A percentile compares a stretch with the other conserved stretches of the same genome.
Conservation (phyloP, 2,329 filamentous ascomycete genomes). For the Beauveria brongniartii region DNA sequence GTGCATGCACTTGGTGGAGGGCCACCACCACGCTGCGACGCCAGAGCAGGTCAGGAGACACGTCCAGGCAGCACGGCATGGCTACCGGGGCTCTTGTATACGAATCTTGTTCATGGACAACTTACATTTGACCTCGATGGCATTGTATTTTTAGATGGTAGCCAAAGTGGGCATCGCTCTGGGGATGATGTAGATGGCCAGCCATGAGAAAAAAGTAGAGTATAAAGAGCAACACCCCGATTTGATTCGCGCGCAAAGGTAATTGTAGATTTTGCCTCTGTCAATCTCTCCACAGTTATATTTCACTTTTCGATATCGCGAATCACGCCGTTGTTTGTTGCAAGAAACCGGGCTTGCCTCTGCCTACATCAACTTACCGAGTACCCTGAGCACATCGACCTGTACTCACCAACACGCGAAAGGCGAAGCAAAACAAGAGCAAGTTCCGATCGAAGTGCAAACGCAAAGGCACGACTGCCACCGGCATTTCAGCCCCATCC, state of each 20-base stretch:
- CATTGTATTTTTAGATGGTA: slow-evolving; percentile 10
- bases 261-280: neutral
- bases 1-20: slow-evolving; percentile 12
- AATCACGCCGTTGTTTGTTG: neutral
- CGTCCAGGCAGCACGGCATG: neutral
- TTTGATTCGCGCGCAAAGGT: slow-evolving; percentile 8
- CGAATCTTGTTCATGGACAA: neutral
- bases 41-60: slow-evolving; percentile 10
- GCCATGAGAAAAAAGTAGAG: neutral
- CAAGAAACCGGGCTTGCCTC: neutral
- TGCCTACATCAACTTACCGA: neutral
- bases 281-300: neutral
- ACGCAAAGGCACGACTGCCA: neutral
- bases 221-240: slow-evolving; percentile 11
- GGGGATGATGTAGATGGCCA: neutral
- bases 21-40: slow-evolving; percentile 14
- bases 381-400: neutral
- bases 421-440: neutral
- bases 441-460: neutral
- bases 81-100: neutral
- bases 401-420: neutral
- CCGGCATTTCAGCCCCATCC: neutral
- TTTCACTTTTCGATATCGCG: neutral
- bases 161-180: neutral
- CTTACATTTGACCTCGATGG: neutral